A percentile compares a stretch with the other conserved stretches of the same genome.
Evolutionary conservation across 2,329 filamentous ascomycete genomes (phyloP).

Genomic region (Scedosporium minutisporum): DNA sequence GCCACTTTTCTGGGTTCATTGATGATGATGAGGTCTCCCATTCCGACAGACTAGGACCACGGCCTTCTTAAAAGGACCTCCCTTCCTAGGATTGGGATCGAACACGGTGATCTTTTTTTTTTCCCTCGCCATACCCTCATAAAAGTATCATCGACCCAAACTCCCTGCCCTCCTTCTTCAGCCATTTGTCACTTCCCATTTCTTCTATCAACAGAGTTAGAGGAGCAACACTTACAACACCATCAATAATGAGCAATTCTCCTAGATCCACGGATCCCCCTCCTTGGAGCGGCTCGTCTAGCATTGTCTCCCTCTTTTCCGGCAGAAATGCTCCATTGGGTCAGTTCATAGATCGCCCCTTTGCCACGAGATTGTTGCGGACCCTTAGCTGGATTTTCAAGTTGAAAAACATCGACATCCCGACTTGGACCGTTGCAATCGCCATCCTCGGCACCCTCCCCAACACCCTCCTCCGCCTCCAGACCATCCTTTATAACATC

Average conservation of each 20-base stretch:
- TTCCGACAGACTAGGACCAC: too few relatives aligned
- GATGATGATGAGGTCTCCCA: too few relatives aligned
- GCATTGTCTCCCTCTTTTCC: not conserved
- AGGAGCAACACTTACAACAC: not conserved
- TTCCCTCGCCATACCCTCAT: too few relatives aligned
- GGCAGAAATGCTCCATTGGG: not conserved
- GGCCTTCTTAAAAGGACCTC: too few relatives aligned
- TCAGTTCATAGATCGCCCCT: not conserved
- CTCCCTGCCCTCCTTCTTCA: too few relatives aligned
- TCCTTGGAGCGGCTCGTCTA: not conserved
- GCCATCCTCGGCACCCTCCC: conserved; percentile 24
- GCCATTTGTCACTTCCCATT: too few relatives aligned
- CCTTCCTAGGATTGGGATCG: too few relatives aligned
- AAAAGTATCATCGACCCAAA: too few relatives aligned
- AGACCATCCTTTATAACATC: conserved; percentile 18
- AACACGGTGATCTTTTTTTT: too few relatives aligned
- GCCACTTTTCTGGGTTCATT: too few relatives aligned
- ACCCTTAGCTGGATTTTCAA: conserved; percentile 18
- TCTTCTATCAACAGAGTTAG: too few relatives aligned
- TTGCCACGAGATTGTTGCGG: conserved; percentile 13
- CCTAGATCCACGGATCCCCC: not conserved
- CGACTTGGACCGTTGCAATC: conserved; percentile 19
- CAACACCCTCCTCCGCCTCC: conserved; percentile 18
- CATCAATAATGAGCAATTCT: not conserved
- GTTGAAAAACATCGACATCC: conserved; percentile 25